phyloP scores from a whole-genome alignment of 2,329 filamentous ascomycete species.

The Sporothrix protearum region DNA sequence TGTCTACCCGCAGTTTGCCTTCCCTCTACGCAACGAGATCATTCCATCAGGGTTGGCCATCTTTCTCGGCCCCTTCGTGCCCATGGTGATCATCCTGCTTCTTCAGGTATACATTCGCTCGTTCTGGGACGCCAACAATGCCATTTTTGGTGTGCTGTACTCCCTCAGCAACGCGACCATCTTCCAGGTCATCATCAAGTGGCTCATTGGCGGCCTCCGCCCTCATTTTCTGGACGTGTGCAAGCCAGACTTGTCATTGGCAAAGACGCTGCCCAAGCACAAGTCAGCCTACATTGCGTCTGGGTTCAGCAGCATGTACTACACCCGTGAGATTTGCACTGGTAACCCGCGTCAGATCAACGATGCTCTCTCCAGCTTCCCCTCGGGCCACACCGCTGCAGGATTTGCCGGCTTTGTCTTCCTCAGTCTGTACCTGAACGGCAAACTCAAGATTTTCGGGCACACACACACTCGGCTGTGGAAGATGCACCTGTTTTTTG shows the following conservation, averaged over 20 bases:
- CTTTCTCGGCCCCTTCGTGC: conserved; percentile 59
- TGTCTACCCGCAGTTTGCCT: conserved; percentile 67
- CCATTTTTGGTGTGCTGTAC: conserved; percentile 65
- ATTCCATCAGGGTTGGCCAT: conserved; percentile 69
- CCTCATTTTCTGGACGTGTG: conserved; percentile 70
- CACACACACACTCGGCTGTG: conserved; percentile 72
- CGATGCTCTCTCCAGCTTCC: conserved; percentile 67
- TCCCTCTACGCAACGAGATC: conserved; percentile 66
- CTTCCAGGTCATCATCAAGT: conserved; percentile 74
- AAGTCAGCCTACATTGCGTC: conserved; percentile 44
- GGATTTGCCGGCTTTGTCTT: conserved; percentile 70
- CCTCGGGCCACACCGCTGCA: conserved; percentile 69
- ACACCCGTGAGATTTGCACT: conserved; percentile 66
- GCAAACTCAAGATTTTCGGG: conserved; percentile 70
- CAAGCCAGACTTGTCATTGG: conserved; percentile 53
- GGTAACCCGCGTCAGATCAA: conserved; percentile 62
- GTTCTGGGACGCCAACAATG: conserved; percentile 71
- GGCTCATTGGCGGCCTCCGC: conserved; percentile 68
- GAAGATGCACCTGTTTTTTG: conserved; percentile 64
- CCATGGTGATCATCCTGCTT: conserved; percentile 61
- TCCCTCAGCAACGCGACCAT: conserved; percentile 66
- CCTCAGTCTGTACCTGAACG: conserved; percentile 70
- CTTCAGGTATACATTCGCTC: conserved; percentile 65
- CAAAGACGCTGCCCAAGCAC: conserved; percentile 32
- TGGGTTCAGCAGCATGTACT: conserved; percentile 58